A percentile compares a stretch with the other conserved stretches of the same genome.
Conservation (phyloP, 2,329 filamentous ascomycete species). For the Neonectria faginata region DNA sequence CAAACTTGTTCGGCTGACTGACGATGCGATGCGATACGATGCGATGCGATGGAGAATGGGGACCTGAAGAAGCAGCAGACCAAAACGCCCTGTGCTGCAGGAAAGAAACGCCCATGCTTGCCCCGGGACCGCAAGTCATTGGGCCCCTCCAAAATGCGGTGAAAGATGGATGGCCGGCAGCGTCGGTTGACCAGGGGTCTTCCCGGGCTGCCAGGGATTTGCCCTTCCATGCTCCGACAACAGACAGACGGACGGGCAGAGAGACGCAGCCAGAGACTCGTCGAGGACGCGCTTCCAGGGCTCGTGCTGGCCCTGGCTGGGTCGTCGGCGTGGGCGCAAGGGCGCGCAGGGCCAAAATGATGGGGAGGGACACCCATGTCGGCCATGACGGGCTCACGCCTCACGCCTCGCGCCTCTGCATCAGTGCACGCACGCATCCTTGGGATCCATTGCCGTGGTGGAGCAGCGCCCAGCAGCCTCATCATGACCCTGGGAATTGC, state of each 20-base stretch:
- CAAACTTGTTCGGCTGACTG: background rate
- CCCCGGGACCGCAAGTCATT: conserved; percentile 29
- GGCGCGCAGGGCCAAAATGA: conserved; percentile 25
- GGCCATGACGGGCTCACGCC: background rate
- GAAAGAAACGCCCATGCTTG: conserved; percentile 30
- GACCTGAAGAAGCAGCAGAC: conserved; percentile 5
- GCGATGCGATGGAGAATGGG: conserved; percentile 18
- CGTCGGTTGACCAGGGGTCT: conserved; percentile 42
- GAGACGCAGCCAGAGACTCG: background rate
- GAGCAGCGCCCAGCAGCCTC: conserved; percentile 27
- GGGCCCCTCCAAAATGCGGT: conserved; percentile 46
- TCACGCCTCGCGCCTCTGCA: background rate
- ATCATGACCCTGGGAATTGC: conserved; percentile 23
- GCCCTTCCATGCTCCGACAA: conserved; percentile 12
- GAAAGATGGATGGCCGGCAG: conserved; percentile 43
- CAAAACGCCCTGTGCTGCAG: conserved; percentile 32
- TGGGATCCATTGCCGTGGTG: conserved; percentile 26
- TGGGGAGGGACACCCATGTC: conserved; percentile 1
- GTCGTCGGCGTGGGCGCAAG: conserved; percentile 35
- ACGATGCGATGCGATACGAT: background rate
- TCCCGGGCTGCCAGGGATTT: conserved; percentile 36
- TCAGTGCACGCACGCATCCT: conserved; percentile 8
- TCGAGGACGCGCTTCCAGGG: conserved; percentile 12
- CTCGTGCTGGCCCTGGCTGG: conserved; percentile 33
- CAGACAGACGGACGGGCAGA: background rate